phyloP scores from a whole-genome alignment of 1,139 yeast genomes.

The Debaryomyces nepalensis region DNA sequence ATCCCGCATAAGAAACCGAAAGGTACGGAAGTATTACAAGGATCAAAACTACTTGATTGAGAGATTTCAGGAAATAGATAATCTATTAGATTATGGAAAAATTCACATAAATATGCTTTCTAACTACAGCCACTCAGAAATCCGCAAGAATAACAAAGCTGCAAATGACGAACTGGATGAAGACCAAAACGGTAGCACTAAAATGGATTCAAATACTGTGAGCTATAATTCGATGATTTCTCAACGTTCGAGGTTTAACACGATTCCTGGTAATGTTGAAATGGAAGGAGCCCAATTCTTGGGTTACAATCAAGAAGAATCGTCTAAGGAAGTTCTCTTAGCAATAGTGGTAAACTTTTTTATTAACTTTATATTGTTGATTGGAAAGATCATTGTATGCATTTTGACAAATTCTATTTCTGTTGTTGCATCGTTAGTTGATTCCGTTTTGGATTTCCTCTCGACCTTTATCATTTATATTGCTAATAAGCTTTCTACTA shows the following conservation, averaged over 20 bases:
- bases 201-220: slow-evolving; percentile 9
- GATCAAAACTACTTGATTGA: slow-evolving; percentile 64
- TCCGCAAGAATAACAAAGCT: slow-evolving; percentile 28
- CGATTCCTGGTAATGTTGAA: slow-evolving; percentile 64
- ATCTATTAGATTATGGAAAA: slow-evolving; percentile 68
- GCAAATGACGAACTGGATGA: slow-evolving; percentile 22
- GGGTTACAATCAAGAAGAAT: slow-evolving; percentile 51
- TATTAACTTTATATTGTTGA: slow-evolving; percentile 60
- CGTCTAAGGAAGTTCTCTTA: slow-evolving; percentile 49
- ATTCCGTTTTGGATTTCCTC: slow-evolving; percentile 72
- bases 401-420: slow-evolving; percentile 71
- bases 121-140: slow-evolving; percentile 49
- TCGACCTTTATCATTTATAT: slow-evolving; percentile 75
- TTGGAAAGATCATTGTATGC: slow-evolving; percentile 68
- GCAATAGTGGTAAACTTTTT: slow-evolving; percentile 71
- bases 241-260: slow-evolving; percentile 39
- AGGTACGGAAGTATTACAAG: slow-evolving; percentile 42
- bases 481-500: slow-evolving; percentile 63
- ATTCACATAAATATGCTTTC: slow-evolving; percentile 67
- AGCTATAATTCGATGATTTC: slow-evolving; percentile 17
- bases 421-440: slow-evolving; percentile 77
- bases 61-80: slow-evolving; percentile 55
- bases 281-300: slow-evolving; percentile 57
- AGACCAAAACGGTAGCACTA: not conserved
- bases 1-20: slow-evolving; percentile 26